These are phyloP conservation scores for Fagopyrum tataricum DNA, from an alignment of 148 eudicot genomes.

Conservation along the genomic window DNA sequence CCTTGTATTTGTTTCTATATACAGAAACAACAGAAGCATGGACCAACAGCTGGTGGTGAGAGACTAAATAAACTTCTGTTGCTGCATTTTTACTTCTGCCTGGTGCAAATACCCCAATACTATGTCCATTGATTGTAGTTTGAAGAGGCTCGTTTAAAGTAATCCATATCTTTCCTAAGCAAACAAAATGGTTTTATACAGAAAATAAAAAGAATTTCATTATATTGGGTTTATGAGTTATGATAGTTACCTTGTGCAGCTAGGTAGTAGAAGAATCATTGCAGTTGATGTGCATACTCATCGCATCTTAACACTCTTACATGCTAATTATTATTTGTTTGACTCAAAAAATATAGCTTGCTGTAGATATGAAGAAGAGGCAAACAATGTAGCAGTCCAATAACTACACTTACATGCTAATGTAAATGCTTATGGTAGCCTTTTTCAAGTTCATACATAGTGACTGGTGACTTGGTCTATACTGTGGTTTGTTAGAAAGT, in stretches of 20 bases:
- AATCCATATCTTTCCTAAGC: conserved; percentile 36
- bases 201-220: not conserved
- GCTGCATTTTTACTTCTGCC: conserved; percentile 51
- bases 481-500: not conserved
- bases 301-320: not conserved
- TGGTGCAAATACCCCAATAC: conserved; percentile 66
- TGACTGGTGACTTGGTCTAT: not conserved
- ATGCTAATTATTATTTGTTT: no score
- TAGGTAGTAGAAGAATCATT: not conserved
- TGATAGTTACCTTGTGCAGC: not conserved
- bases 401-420: not conserved
- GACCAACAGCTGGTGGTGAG: conserved; percentile 77
- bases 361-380: no score
- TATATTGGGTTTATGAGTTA: not conserved
- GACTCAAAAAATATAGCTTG: no score
- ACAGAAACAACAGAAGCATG: conserved; percentile 66
- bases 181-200: no score
- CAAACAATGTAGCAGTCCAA: not conserved
- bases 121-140: conserved; percentile 57
- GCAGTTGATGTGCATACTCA: no score
- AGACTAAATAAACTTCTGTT: conserved; percentile 52
- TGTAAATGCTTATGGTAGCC: not conserved
- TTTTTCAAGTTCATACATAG: not conserved
- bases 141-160: conserved; percentile 87
- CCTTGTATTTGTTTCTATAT: conserved; percentile 61